Evolutionary conservation across 2,329 filamentous ascomycete species (phyloP).

Genomic region (Pyricularia grisea): DNA sequence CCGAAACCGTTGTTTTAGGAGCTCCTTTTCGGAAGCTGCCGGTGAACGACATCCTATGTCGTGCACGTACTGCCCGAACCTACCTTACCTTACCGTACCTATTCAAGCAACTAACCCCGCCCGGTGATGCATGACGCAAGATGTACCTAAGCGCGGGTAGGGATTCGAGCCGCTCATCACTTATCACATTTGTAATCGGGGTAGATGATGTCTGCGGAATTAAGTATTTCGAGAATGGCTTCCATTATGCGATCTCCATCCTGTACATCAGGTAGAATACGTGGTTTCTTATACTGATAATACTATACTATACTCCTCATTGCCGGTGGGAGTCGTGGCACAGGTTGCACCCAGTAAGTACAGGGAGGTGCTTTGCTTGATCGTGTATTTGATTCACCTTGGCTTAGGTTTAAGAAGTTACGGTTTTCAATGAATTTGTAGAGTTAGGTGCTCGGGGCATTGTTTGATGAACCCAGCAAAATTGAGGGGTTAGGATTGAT

Average conservation of each 20-base stretch:
- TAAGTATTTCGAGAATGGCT: not conserved
- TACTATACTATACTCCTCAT: not conserved
- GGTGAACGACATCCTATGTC: not conserved
- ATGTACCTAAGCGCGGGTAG: not conserved
- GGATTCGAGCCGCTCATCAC: not conserved
- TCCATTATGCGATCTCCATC: not conserved
- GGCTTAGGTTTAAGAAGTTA: not conserved
- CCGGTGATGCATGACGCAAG: not conserved
- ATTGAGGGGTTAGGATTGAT: not conserved
- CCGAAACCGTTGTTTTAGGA: not conserved
- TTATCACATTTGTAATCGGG: not conserved
- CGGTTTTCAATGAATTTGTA: not conserved
- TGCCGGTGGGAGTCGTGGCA: not conserved
- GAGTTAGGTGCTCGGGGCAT: not conserved
- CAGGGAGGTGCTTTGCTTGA: too few species aligned
- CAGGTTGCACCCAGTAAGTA: too few species aligned
- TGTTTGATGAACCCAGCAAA: not conserved
- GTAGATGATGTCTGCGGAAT: not conserved
- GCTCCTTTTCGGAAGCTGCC: not conserved
- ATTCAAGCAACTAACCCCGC: not conserved
- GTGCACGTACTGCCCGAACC: not conserved
- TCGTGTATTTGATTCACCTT: not conserved
- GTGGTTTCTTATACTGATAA: too few species aligned
- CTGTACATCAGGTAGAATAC: too few species aligned
- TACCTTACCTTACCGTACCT: not conserved